Evolutionary conservation across 768 basidiomycete species (phyloP).

Genomic region (Tulasnella sp.): DNA sequence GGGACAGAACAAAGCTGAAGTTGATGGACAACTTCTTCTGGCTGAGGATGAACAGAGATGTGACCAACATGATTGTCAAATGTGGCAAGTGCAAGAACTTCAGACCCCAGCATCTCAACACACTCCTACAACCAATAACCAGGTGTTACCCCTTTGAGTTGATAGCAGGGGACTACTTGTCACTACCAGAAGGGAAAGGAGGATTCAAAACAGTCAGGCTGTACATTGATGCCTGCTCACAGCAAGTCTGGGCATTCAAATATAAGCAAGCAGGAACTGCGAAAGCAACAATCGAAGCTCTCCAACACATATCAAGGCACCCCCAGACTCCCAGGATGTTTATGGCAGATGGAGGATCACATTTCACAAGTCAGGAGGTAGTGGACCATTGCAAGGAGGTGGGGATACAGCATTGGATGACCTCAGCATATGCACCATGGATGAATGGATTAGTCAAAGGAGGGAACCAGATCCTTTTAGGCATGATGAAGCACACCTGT

Average conservation of each 20-base stretch:
- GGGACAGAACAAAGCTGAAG: constrained; percentile 21
- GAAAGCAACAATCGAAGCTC: constrained; percentile 22
- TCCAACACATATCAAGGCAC: constrained; percentile 22
- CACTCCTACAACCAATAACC: constrained; percentile 32
- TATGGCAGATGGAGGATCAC: constrained; percentile 32
- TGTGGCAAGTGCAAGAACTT: constrained; percentile 29
- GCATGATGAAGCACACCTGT: too few relatives aligned
- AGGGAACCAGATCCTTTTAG: too few relatives aligned
- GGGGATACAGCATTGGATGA: too few relatives aligned
- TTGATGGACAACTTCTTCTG: background rate
- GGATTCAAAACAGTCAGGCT: constrained; percentile 26
- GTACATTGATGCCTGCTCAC: constrained; percentile 28
- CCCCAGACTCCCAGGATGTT: constrained; percentile 27
- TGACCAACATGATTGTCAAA: constrained; percentile 17
- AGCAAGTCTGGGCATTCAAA: constrained; percentile 27
- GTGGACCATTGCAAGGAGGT: too few relatives aligned
- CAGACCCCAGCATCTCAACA: constrained; percentile 26
- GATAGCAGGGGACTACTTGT: constrained; percentile 31
- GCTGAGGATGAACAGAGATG: constrained; percentile 12
- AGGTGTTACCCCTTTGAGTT: constrained; percentile 32
- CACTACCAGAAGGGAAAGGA: constrained; percentile 28
- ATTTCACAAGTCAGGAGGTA: constrained; percentile 32
- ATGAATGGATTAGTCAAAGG: too few relatives aligned
- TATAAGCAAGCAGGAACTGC: constrained; percentile 25
- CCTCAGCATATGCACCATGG: too few relatives aligned